Conservation (phyloP, 2,329 filamentous ascomycete genomes). For the Tolypocladium sp. region DNA sequence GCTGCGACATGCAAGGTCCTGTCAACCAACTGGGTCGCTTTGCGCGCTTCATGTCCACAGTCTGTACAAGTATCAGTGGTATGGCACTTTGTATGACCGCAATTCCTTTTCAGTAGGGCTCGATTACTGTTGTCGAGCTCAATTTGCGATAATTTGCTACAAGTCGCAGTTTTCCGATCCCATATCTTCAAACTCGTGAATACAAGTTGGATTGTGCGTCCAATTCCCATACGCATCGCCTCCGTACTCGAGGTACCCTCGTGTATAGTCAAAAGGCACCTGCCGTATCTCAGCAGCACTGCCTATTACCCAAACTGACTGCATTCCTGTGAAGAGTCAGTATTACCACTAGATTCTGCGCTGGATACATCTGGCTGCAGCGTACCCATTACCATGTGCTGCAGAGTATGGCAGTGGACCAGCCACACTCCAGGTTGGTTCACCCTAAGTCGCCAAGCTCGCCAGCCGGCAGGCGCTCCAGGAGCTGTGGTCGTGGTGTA, state of each 20-base stretch:
- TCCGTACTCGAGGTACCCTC: conserved; percentile 33
- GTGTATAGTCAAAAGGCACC: conserved; percentile 19
- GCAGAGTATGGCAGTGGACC: conserved; percentile 50
- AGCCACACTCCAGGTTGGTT: conserved; percentile 44
- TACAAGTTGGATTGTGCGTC: conserved; percentile 1
- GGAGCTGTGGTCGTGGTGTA: conserved; percentile 33
- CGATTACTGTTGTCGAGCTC: too few relatives aligned
- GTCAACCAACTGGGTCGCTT: too few relatives aligned
- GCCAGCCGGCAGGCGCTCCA: conserved; percentile 42
- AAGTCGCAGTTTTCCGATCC: not conserved
- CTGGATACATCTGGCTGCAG: not conserved
- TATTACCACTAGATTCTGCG: not conserved
- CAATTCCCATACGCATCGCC: conserved; percentile 35
- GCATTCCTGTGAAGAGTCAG: conserved; percentile 10
- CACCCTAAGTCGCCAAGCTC: conserved; percentile 46
- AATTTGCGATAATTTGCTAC: too few relatives aligned
- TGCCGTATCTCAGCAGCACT: conserved; percentile 9
- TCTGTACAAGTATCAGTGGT: too few relatives aligned
- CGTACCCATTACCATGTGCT: conserved; percentile 46
- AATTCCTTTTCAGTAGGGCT: too few relatives aligned
- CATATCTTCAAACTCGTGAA: not conserved
- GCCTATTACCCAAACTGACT: conserved; percentile 15
- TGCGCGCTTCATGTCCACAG: too few relatives aligned
- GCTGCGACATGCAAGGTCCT: not conserved
- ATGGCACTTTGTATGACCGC: too few relatives aligned